phyloP scores from a whole-genome alignment of 2,329 filamentous ascomycete genomes.

The Talaromyces sp. region DNA sequence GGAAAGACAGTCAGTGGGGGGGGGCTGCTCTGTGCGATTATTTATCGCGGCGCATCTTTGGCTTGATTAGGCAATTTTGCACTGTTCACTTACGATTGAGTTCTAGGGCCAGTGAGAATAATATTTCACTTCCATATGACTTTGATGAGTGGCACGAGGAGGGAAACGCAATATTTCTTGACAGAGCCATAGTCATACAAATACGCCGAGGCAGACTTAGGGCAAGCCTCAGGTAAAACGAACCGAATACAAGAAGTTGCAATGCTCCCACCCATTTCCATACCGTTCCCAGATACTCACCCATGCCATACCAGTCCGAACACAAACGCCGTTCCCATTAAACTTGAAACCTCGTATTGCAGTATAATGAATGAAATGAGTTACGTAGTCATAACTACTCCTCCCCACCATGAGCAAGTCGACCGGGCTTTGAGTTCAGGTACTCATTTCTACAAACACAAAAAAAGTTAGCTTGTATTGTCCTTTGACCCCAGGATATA shows the following conservation, averaged over 20 bases:
- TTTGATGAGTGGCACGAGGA: background rate
- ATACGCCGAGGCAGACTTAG: background rate
- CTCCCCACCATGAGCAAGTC: slow-evolving; percentile 34
- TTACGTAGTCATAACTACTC: slow-evolving; percentile 28
- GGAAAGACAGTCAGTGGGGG: background rate
- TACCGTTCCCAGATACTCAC: background rate
- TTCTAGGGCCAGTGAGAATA: background rate
- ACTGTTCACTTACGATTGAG: background rate
- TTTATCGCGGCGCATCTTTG: background rate
- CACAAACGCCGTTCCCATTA: background rate
- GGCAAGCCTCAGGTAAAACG: background rate
- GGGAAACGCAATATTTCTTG: background rate
- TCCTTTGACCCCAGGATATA: too few relatives aligned
- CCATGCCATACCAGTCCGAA: background rate
- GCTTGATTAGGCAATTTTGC: background rate
- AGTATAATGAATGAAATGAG: slow-evolving; percentile 21
- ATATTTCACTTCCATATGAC: background rate
- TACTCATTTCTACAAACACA: slow-evolving; percentile 46
- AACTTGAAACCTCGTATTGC: background rate
- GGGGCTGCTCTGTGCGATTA: background rate
- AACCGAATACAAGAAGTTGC: background rate
- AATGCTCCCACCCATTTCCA: background rate
- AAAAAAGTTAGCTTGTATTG: background rate
- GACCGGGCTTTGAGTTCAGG: slow-evolving; percentile 52
- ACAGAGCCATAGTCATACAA: background rate